A percentile compares a stretch with the other conserved stretches of the same genome.
Evolutionary conservation across 169 alveolate species (phyloP).

Genomic region (Eimeria maxima): DNA sequence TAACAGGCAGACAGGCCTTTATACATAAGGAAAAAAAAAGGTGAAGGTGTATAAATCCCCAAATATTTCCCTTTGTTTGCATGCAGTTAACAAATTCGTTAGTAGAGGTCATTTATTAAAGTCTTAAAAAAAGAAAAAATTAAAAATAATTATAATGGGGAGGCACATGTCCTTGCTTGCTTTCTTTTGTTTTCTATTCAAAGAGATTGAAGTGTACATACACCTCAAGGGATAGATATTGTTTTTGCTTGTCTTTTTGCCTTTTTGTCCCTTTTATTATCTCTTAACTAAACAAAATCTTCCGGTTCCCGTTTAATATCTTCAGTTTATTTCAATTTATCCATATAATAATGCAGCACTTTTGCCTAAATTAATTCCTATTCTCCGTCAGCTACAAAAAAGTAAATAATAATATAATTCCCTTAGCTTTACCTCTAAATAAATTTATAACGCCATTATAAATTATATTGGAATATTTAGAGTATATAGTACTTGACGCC

Average conservation of each 20-base stretch:
- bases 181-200: not conserved
- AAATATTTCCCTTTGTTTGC: not conserved
- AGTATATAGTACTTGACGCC: no score
- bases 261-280: not conserved
- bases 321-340: not conserved
- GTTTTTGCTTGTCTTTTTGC: not conserved
- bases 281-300: not conserved
- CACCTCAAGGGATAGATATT: not conserved
- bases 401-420: not conserved
- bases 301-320: not conserved
- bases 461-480: no score
- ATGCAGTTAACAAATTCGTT: not conserved
- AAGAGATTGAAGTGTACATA: not conserved
- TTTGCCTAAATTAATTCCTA: no score
- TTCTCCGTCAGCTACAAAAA: no score
- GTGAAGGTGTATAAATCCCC: no score
- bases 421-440: not conserved
- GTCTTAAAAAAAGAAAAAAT: no score
- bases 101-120: not conserved
- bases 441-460: no score
- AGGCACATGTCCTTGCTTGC: not conserved
- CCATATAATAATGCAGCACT: not conserved
- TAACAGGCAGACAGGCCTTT: no score
- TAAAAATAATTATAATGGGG: not conserved
- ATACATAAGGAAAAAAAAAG: no score